Evolutionary conservation across 2,329 filamentous ascomycete genomes (phyloP).

Genomic region (Neofusicoccum sp.): DNA sequence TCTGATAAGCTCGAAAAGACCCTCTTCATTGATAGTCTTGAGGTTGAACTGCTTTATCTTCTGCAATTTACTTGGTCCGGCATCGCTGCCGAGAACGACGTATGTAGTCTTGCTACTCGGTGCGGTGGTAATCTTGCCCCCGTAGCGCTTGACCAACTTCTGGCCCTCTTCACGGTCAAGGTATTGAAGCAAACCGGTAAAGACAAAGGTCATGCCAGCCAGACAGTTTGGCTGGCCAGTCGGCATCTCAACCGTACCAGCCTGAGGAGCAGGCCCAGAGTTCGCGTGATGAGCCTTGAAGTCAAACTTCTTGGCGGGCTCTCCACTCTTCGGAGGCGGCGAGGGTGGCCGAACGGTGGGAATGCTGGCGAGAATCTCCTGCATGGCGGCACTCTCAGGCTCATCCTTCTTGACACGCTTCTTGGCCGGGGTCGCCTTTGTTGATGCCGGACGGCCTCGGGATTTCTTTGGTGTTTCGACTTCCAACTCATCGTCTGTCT

Average conservation of each 20-base stretch:
- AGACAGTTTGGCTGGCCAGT: constrained; percentile 87
- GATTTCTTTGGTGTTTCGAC: constrained; percentile 48
- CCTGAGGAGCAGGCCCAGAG: constrained; percentile 60
- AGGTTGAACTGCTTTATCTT: constrained; percentile 80
- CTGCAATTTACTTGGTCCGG: constrained; percentile 87
- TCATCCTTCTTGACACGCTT: constrained; percentile 65
- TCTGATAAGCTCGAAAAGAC: constrained; percentile 83
- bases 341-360: constrained; percentile 81
- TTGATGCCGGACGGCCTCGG: constrained; percentile 25
- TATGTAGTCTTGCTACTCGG: constrained; percentile 94
- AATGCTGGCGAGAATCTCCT: constrained; percentile 86
- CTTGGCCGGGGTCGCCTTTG: constrained; percentile 56
- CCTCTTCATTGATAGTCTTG: constrained; percentile 93
- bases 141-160: constrained; percentile 86
- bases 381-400: constrained; percentile 70
- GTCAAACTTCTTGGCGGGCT: constrained; percentile 73
- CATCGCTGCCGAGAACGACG: constrained; percentile 87
- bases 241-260: constrained; percentile 69
- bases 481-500: constrained; percentile 56
- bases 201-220: constrained; percentile 87
- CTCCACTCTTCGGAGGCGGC: constrained; percentile 60
- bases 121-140: constrained; percentile 81
- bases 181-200: constrained; percentile 82
- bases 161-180: constrained; percentile 85
- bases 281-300: constrained; percentile 63